Conservation (phyloP, 2,329 filamentous ascomycete genomes). For the Aspergillus alliaceus region DNA sequence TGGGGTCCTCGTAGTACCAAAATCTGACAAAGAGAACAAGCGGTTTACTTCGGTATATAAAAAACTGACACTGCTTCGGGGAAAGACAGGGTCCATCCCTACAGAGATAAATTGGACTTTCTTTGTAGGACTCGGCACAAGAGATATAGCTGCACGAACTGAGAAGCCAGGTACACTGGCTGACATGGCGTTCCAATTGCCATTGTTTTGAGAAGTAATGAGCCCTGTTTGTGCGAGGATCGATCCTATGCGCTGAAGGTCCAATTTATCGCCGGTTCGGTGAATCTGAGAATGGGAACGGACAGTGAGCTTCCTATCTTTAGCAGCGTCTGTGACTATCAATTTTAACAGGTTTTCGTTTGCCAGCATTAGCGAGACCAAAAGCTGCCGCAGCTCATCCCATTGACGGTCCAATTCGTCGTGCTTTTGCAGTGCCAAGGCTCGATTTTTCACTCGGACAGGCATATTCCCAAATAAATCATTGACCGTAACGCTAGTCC, state of each 20-base stretch:
- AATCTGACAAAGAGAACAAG: slow-evolving; percentile 73
- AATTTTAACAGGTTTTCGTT: slow-evolving; percentile 62
- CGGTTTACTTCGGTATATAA: slow-evolving; percentile 78
- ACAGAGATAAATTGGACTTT: slow-evolving; percentile 79
- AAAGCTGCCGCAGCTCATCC: slow-evolving; percentile 58
- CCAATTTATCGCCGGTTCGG: slow-evolving; percentile 13
- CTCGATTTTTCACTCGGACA: slow-evolving; percentile 80
- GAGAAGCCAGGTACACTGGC: slow-evolving; percentile 63
- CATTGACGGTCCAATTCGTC: slow-evolving; percentile 63
- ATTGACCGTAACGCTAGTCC: slow-evolving; percentile 73
- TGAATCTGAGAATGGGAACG: slow-evolving; percentile 11
- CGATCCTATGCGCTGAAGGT: slow-evolving; percentile 41
- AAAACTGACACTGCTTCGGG: slow-evolving; percentile 59
- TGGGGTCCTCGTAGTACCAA: slow-evolving; percentile 62
- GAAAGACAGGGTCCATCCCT: slow-evolving; percentile 65
- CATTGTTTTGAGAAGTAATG: slow-evolving; percentile 52
- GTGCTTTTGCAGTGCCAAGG: slow-evolving; percentile 52
- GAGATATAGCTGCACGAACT: slow-evolving; percentile 70
- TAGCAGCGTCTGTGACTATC: slow-evolving; percentile 55
- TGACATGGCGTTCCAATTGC: slow-evolving; percentile 69
- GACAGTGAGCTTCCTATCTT: slow-evolving; percentile 37
- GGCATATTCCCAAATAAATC: slow-evolving; percentile 90
- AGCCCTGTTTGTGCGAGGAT: slow-evolving; percentile 68
- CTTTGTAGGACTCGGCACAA: slow-evolving; percentile 68
- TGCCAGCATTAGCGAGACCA: slow-evolving; percentile 68